Conservation (phyloP, 192 early-diverging fungal genomes). For the Coemansia sp. region DNA sequence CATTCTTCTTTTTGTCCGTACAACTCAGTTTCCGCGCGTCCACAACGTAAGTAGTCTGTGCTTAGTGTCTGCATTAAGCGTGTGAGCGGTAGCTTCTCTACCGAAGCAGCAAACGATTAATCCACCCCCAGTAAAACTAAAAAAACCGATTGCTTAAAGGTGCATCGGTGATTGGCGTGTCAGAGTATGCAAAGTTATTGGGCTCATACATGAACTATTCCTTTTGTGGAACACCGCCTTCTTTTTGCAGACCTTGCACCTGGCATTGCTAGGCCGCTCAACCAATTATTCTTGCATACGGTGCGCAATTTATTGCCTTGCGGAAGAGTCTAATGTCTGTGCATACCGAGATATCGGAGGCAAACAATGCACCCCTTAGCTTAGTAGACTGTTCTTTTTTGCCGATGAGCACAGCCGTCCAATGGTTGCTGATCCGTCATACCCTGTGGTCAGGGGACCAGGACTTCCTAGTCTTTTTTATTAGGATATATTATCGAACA, state of each 20-base stretch:
- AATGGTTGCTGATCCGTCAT: not conserved
- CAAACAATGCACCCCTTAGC: slow-evolving; percentile 2
- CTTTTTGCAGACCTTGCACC: not conserved
- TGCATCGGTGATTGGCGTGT: not conserved
- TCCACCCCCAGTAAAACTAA: not conserved
- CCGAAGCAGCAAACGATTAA: not conserved
- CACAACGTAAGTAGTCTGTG: not conserved
- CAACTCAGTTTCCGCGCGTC: not conserved
- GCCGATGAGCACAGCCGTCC: not conserved
- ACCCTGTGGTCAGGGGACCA: not conserved
- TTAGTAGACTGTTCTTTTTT: not conserved
- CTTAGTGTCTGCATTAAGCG: not conserved
- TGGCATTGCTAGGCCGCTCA: not conserved
- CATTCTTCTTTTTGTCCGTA: not conserved
- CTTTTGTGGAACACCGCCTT: not conserved
- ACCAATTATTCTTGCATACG: not conserved
- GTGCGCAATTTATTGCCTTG: not conserved
- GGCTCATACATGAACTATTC: slow-evolving; percentile 1
- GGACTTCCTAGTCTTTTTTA: not conserved
- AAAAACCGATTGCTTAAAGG: not conserved
- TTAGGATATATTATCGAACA: not conserved
- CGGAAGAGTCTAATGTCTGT: not conserved
- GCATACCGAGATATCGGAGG: not conserved
- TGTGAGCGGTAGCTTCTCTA: not conserved
- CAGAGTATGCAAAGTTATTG: not conserved